Conservation (phyloP, 768 basidiomycete species). For the Udeniomyces megalosporus region DNA sequence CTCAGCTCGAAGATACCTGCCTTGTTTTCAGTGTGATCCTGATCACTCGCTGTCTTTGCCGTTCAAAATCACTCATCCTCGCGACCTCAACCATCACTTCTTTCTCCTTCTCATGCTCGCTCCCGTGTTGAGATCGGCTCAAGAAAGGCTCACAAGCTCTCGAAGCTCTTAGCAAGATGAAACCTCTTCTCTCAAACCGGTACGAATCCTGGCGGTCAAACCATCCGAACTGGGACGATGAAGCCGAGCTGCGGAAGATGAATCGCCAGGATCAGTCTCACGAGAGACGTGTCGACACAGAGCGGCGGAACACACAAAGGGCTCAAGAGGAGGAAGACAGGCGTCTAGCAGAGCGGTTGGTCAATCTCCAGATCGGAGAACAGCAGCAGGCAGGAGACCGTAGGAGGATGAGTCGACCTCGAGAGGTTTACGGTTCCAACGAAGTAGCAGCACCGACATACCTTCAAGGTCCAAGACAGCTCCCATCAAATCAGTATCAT, state of each 20-base stretch:
- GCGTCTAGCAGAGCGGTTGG: not conserved
- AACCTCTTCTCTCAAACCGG: conserved; percentile 5
- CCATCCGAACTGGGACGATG: not conserved
- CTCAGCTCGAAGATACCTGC: not conserved
- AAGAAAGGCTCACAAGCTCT: conserved; percentile 7
- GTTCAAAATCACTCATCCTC: too few species aligned
- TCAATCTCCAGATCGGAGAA: not conserved
- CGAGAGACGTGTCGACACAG: too few species aligned
- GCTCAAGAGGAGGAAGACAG: not conserved
- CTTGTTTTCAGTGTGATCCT: not conserved
- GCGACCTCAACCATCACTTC: too few species aligned
- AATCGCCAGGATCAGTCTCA: not conserved
- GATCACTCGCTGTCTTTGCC: not conserved
- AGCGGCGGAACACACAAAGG: not conserved
- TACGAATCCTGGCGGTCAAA: conserved; percentile 2
- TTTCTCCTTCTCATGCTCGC: too few species aligned
- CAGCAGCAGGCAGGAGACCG: too few species aligned
- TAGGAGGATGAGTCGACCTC: too few species aligned
- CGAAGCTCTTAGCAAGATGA: conserved; percentile 2
- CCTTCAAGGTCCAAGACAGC: too few species aligned
- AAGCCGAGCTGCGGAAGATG: not conserved
- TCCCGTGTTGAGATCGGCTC: too few species aligned
- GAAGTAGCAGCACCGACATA: too few species aligned
- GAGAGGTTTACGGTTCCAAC: too few species aligned
- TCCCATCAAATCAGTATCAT: not conserved